Evolutionary conservation across 305 asterid species (phyloP), one percentile per base, ranked within the genome.

Genomic region (Petunia hybrid): DNA sequence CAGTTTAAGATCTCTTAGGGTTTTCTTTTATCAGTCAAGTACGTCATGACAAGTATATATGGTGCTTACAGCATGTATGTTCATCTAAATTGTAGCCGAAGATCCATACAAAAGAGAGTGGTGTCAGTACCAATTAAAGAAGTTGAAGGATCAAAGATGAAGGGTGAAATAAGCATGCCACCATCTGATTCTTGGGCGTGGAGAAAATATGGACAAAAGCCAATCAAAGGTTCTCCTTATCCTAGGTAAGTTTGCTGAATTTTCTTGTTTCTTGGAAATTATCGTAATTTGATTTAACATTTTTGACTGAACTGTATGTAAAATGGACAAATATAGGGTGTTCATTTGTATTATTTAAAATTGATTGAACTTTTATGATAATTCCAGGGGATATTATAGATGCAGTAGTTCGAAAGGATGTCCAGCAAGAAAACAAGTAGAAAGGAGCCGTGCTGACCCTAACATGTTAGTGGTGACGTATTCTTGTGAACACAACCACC

Each of bases 101-200:
- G 97, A 85, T 91, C 93, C 51, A 74, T 86, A 66, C 88, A 90
- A 84, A 96, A 96, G 82, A 85, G 92, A 83, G 97, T 94, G 76
- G 89, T 96, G 80, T 88, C 93, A 6, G 93, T 96, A 84, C 92
- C 97, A 22, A 89, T 96, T 81, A 91, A 84, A 78, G 98, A 94
- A 84, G 86, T 80, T 5, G 98, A 92, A 42, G 98, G 98, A 10
- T 84, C 89, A 14, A 83, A 93, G 71, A 74, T 86, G 86, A 96
- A 92, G 86, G 91, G 91, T 36, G 99, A 96, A 82, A 89, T 90
- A 86, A 91, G 92, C 14, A 82, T 95, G 86, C 99, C 99, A 16
- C 99, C 98, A 82, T 91, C 93, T 9, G 99, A 96, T 92, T 91
- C 98, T 51, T 96, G 99, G 98, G 92, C 98, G 51, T 96, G 99